Conservation (phyloP, 2,329 filamentous ascomycete species). For the Aspergillus persii region DNA sequence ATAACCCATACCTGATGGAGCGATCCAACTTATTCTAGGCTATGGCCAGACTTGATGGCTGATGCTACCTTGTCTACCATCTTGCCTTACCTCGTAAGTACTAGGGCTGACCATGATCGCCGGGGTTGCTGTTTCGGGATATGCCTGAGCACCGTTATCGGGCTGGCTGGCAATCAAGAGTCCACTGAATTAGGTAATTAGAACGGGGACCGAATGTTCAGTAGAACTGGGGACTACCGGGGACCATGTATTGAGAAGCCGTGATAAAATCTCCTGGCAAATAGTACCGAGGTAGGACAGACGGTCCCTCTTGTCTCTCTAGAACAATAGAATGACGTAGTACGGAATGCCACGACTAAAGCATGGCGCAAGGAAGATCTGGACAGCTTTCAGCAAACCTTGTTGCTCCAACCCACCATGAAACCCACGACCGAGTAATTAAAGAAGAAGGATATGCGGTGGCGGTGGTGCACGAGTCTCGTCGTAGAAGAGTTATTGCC, state of each 20-base stretch:
- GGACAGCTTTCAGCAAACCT: not conserved
- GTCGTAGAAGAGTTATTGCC: constrained; percentile 6
- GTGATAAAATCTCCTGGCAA: not conserved
- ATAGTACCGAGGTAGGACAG: not conserved
- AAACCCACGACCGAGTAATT: constrained; percentile 5
- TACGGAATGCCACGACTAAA: constrained; percentile 11
- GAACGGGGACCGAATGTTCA: not conserved
- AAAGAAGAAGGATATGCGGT: constrained; percentile 7
- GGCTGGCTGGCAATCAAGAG: not conserved
- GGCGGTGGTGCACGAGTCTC: constrained; percentile 15
- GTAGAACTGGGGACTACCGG: not conserved
- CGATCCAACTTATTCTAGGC: not conserved
- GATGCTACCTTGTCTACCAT: not conserved
- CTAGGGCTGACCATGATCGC: not conserved
- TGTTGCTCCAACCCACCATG: constrained; percentile 2
- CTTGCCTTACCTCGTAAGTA: not conserved
- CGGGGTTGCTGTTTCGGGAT: not conserved
- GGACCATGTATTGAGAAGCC: not conserved
- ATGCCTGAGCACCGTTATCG: not conserved
- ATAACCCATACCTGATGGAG: not conserved
- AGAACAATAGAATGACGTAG: constrained; percentile 20
- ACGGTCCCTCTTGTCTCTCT: not conserved
- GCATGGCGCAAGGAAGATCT: constrained; percentile 8
- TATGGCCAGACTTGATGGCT: not conserved
- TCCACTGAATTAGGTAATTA: not conserved